phyloP scores from a whole-genome alignment of 1,139 yeast genomes.

The Yamadazyma conglobata region DNA sequence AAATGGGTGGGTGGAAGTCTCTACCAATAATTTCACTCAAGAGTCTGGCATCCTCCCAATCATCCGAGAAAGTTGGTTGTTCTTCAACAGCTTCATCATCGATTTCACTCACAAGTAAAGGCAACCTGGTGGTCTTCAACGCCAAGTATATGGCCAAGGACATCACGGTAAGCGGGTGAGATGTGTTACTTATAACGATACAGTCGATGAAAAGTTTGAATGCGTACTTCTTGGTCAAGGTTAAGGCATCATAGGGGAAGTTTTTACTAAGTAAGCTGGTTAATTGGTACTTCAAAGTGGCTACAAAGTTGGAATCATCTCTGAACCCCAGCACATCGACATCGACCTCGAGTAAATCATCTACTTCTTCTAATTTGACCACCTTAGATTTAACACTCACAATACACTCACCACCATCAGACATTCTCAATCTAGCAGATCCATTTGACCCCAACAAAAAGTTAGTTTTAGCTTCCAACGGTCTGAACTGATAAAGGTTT shows the following conservation, averaged over 20 bases:
- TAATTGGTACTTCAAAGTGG: constrained; percentile 53
- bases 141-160: constrained; percentile 82
- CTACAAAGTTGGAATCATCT: constrained; percentile 64
- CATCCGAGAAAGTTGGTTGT: constrained; percentile 88
- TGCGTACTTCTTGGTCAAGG: constrained; percentile 68
- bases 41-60: constrained; percentile 60
- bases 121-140: constrained; percentile 71
- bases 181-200: constrained; percentile 60
- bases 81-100: constrained; percentile 66
- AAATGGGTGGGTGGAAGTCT: constrained; percentile 64
- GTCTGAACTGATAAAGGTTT: constrained; percentile 68
- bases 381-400: constrained; percentile 88
- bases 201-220: constrained; percentile 78
- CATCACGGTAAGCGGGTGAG: constrained; percentile 73
- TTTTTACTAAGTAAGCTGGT: constrained; percentile 45
- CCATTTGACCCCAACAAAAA: constrained; percentile 88
- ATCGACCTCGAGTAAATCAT: constrained; percentile 62
- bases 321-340: constrained; percentile 71
- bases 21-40: constrained; percentile 34
- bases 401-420: constrained; percentile 91
- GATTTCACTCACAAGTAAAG: constrained; percentile 62
- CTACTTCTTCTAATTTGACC: constrained; percentile 45
- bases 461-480: constrained; percentile 76
- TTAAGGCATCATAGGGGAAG: constrained; percentile 49
- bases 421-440: constrained; percentile 77